Evolutionary conservation across 2,329 filamentous ascomycete species (phyloP).

Genomic region (Penicillium paneum): DNA sequence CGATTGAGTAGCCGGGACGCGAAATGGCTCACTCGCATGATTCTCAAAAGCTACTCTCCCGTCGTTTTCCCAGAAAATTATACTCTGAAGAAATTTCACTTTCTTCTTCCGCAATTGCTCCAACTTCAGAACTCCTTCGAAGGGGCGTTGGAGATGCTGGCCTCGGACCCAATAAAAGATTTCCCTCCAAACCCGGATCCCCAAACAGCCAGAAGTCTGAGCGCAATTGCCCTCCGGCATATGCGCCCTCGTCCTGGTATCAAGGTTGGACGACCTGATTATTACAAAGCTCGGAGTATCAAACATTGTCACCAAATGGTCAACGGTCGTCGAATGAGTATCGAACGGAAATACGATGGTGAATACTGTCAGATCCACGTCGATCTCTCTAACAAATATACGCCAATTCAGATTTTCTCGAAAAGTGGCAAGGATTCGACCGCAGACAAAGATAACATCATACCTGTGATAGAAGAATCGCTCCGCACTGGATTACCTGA

Average conservation of each 20-base stretch:
- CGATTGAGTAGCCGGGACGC: slow-evolving; percentile 65
- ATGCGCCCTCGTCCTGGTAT: slow-evolving; percentile 57
- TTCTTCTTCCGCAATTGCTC: slow-evolving; percentile 66
- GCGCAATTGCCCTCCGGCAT: slow-evolving; percentile 37
- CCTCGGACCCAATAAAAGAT: slow-evolving; percentile 30
- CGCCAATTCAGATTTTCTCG: slow-evolving; percentile 76
- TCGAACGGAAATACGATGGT: slow-evolving; percentile 80
- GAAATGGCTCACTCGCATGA: slow-evolving; percentile 81
- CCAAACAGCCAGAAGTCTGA: slow-evolving; percentile 29
- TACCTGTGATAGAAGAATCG: slow-evolving; percentile 62
- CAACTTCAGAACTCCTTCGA: slow-evolving; percentile 67
- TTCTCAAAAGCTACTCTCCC: slow-evolving; percentile 73
- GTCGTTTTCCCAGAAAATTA: slow-evolving; percentile 58
- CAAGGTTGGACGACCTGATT: slow-evolving; percentile 63
- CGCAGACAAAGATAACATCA: slow-evolving; percentile 61
- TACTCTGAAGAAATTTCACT: slow-evolving; percentile 63
- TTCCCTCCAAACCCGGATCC: slow-evolving; percentile 39
- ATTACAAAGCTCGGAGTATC: slow-evolving; percentile 66
- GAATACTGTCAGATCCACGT: slow-evolving; percentile 90
- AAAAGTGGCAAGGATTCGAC: slow-evolving; percentile 92
- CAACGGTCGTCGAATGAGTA: slow-evolving; percentile 60
- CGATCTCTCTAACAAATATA: slow-evolving; percentile 55
- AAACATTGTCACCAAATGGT: slow-evolving; percentile 70
- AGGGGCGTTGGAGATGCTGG: slow-evolving; percentile 57
- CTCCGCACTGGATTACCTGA: slow-evolving; percentile 58